Evolutionary conservation across 352 stramenopile species (phyloP).

Genomic region (Peronospora destructor): DNA sequence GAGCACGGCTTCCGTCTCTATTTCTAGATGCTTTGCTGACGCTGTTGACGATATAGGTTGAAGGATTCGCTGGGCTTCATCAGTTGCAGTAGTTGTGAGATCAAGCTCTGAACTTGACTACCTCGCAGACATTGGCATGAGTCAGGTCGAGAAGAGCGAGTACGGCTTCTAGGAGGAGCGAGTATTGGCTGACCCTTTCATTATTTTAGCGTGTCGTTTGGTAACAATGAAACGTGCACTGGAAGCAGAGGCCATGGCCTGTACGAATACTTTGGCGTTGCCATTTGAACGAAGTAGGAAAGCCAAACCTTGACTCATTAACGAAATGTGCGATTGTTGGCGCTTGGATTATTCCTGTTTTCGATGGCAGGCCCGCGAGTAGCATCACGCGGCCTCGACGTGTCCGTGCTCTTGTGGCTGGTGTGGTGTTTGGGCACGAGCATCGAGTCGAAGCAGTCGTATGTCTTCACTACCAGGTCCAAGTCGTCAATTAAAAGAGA

Average conservation of each 20-base stretch:
- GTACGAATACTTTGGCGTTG: constrained; percentile 55
- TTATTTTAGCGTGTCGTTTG: constrained; percentile 32
- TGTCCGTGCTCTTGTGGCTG: too few species aligned
- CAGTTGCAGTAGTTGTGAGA: constrained; percentile 45
- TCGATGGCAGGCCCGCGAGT: too few species aligned
- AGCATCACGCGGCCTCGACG: too few species aligned
- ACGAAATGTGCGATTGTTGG: constrained; percentile 11
- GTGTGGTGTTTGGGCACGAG: too few species aligned
- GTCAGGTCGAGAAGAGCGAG: constrained; percentile 28
- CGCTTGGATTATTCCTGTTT: background rate
- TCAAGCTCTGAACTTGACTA: constrained; percentile 49
- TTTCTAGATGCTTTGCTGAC: constrained; percentile 59
- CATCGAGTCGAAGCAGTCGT: too few species aligned
- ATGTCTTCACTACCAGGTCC: too few species aligned
- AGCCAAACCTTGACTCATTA: constrained; percentile 9
- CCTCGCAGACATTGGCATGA: constrained; percentile 47
- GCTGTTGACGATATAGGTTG: constrained; percentile 41
- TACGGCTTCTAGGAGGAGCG: constrained; percentile 45
- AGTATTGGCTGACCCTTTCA: constrained; percentile 33
- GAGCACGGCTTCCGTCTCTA: constrained; percentile 45
- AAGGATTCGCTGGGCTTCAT: constrained; percentile 44
- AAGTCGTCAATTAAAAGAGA: too few species aligned
- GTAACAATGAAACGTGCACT: constrained; percentile 37
- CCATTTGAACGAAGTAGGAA: background rate
- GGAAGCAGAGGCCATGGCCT: constrained; percentile 41